Percentiles rank a stretch among this genome's conserved stretches.
These are phyloP conservation scores for Geotrichum restrictum DNA, from an alignment of 1,139 yeast genomes.

Conservation along the genomic window DNA sequence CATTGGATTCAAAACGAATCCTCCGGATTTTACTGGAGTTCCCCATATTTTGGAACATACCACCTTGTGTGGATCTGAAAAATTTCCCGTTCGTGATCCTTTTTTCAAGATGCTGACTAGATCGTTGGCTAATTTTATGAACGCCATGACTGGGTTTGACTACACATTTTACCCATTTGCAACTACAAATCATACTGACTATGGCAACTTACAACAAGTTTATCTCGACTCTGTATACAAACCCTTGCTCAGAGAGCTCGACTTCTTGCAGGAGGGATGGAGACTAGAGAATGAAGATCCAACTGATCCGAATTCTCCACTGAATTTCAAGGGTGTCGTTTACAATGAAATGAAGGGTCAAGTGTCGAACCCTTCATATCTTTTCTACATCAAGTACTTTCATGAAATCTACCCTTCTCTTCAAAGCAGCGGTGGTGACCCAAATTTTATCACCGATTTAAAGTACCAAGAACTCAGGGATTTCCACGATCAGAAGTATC, in stretches of 20 bases:
- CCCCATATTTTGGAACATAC: constrained; percentile 96
- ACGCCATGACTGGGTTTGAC: constrained; percentile 98
- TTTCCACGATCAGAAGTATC: constrained; percentile 72
- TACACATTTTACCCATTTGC: constrained; percentile 95
- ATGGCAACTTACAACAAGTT: constrained; percentile 76
- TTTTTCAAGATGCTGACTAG: constrained; percentile 95
- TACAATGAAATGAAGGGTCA: constrained; percentile 99
- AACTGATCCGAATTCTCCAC: constrained; percentile 52
- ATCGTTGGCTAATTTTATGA: constrained; percentile 87
- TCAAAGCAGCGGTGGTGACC: constrained; percentile 94
- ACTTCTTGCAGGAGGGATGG: constrained; percentile 97
- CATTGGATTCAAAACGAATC: constrained; percentile 87
- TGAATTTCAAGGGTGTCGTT: constrained; percentile 89
- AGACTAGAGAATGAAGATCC: constrained; percentile 72
- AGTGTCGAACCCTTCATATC: constrained; percentile 80
- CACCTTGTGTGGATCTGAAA: constrained; percentile 85
- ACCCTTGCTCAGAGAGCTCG: constrained; percentile 73
- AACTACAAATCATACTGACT: constrained; percentile 82
- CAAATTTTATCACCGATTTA: constrained; percentile 68
- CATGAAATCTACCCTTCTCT: constrained; percentile 81
- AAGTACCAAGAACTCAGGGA: constrained; percentile 69
- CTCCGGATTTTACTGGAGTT: constrained; percentile 89
- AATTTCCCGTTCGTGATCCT: constrained; percentile 93
- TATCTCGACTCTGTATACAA: constrained; percentile 83
- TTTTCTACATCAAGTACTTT: constrained; percentile 78